Conservation (phyloP, 108 stramenopile genomes). For the Aurantiochytrium sp. region DNA sequence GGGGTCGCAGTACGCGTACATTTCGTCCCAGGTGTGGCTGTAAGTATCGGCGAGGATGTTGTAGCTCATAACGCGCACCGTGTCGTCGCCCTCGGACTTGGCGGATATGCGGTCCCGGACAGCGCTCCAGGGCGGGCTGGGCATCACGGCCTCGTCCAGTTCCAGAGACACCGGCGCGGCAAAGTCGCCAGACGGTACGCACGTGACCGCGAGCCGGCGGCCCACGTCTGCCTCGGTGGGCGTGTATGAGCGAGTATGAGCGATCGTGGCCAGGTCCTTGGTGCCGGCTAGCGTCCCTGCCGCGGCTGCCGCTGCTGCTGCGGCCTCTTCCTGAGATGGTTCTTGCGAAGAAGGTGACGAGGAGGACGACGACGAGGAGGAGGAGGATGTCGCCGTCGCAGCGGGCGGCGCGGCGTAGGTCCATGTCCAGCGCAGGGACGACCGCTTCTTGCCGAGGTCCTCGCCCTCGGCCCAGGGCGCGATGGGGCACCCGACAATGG, state of each 20-base stretch:
- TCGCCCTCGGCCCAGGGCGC: neutral
- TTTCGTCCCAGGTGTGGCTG: constrained; percentile 27
- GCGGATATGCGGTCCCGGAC: neutral
- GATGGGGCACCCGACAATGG: neutral
- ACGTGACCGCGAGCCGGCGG: neutral
- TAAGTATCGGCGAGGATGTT: constrained; percentile 28
- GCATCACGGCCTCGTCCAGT: neutral
- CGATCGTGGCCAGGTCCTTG: neutral
- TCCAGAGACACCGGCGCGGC: neutral
- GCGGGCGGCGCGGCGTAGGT: no score
- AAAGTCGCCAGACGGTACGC: neutral
- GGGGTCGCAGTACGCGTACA: neutral
- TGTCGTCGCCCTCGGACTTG: neutral
- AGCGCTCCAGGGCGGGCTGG: neutral
- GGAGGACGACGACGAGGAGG: no score
- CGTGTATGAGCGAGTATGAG: neutral
- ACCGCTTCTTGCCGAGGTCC: no score
- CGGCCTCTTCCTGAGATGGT: no score
- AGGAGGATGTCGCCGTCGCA: no score
- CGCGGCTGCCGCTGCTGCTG: no score
- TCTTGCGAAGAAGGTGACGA: no score
- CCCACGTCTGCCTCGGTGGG: neutral
- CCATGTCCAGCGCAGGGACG: neutral
- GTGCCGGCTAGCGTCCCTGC: no score
- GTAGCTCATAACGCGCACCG: constrained; percentile 8